phyloP scores from a whole-genome alignment of 352 stramenopile species.

The Chrysophaeum taylorii region DNA sequence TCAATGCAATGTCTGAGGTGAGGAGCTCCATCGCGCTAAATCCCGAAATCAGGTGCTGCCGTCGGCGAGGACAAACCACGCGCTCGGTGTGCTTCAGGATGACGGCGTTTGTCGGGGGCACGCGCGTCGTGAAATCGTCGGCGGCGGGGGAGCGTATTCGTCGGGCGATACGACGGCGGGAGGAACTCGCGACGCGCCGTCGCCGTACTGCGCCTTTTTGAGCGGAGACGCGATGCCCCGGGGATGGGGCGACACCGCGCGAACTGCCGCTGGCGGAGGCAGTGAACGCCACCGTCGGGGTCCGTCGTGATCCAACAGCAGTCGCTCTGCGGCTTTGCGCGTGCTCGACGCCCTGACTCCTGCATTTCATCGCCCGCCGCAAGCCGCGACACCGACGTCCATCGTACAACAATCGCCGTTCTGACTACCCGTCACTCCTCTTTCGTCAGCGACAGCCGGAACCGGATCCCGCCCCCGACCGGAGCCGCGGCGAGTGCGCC shows the following conservation, averaged over 20 bases:
- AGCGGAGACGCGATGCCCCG: background rate
- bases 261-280: background rate
- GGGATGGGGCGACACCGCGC: background rate
- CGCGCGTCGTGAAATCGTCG: too few relatives aligned
- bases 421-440: background rate
- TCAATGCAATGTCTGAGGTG: too few relatives aligned
- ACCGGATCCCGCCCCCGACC: background rate
- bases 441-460: background rate
- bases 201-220: background rate
- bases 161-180: too few relatives aligned
- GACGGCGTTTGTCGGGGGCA: too few relatives aligned
- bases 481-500: background rate
- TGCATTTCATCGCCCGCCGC: background rate
- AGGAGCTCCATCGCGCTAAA: too few relatives aligned
- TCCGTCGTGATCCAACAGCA: conserved; percentile 11
- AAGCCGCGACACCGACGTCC: background rate
- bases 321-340: background rate
- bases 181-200: conserved; percentile 13
- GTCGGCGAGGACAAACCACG: too few relatives aligned
- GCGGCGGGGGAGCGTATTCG: too few relatives aligned
- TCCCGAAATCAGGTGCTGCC: too few relatives aligned
- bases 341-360: background rate
- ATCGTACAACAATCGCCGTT: conserved; percentile 10
- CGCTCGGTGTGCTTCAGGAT: too few relatives aligned
- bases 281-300: background rate